Evolutionary conservation across 106 monocot species (phyloP).

Genomic region (Dendrobium officinale): DNA sequence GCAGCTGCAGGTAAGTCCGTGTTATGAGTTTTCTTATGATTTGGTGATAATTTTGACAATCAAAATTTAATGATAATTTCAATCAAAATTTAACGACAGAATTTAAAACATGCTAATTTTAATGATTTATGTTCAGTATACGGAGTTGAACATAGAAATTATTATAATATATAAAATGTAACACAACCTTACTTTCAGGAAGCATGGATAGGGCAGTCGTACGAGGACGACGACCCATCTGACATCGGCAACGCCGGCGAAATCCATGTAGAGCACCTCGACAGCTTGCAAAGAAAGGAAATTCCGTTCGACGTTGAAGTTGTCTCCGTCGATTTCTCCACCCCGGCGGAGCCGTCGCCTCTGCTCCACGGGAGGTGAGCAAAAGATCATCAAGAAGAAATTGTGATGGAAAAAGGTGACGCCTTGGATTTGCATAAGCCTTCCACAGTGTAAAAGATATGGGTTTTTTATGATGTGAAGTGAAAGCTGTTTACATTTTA

Average conservation of each 20-base stretch:
- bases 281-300: not conserved
- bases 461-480: not conserved
- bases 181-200: slow-evolving; percentile 10
- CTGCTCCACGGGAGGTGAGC: slow-evolving; percentile 28
- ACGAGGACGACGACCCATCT: slow-evolving; percentile 16
- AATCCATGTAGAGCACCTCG: not conserved
- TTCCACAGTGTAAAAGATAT: not conserved
- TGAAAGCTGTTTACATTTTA: not conserved
- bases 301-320: not conserved
- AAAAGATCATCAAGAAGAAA: not conserved
- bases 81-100: too few relatives aligned
- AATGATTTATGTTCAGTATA: too few relatives aligned
- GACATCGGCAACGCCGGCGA: slow-evolving; percentile 12
- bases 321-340: slow-evolving; percentile 8
- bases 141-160: too few relatives aligned
- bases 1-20: slow-evolving; percentile 31
- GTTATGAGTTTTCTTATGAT: too few relatives aligned
- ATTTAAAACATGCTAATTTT: too few relatives aligned
- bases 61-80: too few relatives aligned
- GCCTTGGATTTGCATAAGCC: not conserved
- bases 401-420: not conserved
- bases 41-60: too few relatives aligned
- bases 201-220: slow-evolving; percentile 21
- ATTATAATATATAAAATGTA: too few relatives aligned
- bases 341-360: not conserved